Evolutionary conservation across 2,329 filamentous ascomycete species (phyloP).

Genomic region (Claviceps fusiformis): DNA sequence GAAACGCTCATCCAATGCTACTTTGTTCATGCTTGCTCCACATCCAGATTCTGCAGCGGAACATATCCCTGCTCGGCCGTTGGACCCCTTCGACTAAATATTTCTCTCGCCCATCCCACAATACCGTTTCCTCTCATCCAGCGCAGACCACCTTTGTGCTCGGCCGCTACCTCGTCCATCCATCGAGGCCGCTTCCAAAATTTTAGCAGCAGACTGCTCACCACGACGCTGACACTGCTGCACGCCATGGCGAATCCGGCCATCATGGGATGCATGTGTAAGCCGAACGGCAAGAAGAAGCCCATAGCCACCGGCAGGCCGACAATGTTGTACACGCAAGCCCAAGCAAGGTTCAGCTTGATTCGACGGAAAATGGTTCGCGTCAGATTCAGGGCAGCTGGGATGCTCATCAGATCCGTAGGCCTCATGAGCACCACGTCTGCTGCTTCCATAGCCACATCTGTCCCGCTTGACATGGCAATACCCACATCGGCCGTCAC

Average conservation of each 20-base stretch:
- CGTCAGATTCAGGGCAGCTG: slow-evolving; percentile 69
- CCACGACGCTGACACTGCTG: slow-evolving; percentile 80
- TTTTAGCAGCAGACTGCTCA: slow-evolving; percentile 70
- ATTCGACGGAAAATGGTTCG: slow-evolving; percentile 81
- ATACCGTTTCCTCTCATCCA: slow-evolving; percentile 30
- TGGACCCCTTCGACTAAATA: slow-evolving; percentile 23
- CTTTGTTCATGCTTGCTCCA: slow-evolving; percentile 5
- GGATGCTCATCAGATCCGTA: slow-evolving; percentile 84
- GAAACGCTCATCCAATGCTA: not conserved
- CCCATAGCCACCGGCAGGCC: slow-evolving; percentile 96
- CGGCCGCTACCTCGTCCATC: slow-evolving; percentile 63
- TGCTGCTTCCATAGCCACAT: slow-evolving; percentile 95
- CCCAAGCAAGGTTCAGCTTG: slow-evolving; percentile 86
- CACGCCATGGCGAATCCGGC: slow-evolving; percentile 89
- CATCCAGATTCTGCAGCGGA: slow-evolving; percentile 40
- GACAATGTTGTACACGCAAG: slow-evolving; percentile 81
- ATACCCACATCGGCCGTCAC: slow-evolving; percentile 90
- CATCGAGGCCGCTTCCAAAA: slow-evolving; percentile 74
- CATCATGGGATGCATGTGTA: slow-evolving; percentile 83
- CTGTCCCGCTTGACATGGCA: slow-evolving; percentile 81
- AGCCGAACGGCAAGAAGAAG: slow-evolving; percentile 78
- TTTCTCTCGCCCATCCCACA: slow-evolving; percentile 28
- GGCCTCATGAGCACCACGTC: slow-evolving; percentile 93
- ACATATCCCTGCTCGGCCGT: slow-evolving; percentile 45
- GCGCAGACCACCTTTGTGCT: slow-evolving; percentile 37